These are phyloP conservation scores for Ascochyta rabiei DNA, from an alignment of 2,329 filamentous ascomycete genomes.

Conservation along the genomic window DNA sequence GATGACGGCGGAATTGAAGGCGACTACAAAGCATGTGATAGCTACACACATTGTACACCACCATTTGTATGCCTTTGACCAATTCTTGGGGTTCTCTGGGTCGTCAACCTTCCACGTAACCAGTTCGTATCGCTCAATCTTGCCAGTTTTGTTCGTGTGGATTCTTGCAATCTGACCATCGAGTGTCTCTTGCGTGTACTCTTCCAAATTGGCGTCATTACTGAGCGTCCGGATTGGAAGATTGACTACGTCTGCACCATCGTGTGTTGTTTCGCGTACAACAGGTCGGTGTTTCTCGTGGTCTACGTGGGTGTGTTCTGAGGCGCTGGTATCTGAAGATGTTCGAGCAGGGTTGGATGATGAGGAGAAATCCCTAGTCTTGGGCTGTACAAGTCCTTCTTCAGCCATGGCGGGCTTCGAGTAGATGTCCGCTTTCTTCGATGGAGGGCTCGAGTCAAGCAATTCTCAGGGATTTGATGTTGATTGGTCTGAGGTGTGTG, in stretches of 20 bases:
- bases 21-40: constrained; percentile 54
- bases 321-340: constrained; percentile 17
- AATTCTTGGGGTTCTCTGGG: constrained; percentile 83
- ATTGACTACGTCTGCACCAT: constrained; percentile 57
- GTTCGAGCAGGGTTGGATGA: constrained; percentile 4
- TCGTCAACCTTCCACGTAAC: constrained; percentile 76
- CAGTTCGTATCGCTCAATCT: constrained; percentile 61
- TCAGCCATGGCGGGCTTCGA: constrained; percentile 22
- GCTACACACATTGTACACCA: constrained; percentile 82
- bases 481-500: neutral
- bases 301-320: constrained; percentile 24
- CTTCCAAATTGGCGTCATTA: constrained; percentile 61
- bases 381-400: constrained; percentile 19
- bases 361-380: constrained; percentile 22
- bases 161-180: constrained; percentile 66
- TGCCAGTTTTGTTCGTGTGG: constrained; percentile 61
- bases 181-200: constrained; percentile 69
- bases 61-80: constrained; percentile 80
- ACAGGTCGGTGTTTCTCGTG: constrained; percentile 22
- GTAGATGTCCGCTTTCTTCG: neutral
- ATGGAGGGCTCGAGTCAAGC: neutral
- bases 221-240: constrained; percentile 71
- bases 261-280: constrained; percentile 29
- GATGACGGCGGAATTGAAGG: constrained; percentile 70
- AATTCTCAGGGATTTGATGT: neutral